These are phyloP conservation scores for Elsinoe fawcettii DNA, from an alignment of 2,329 filamentous ascomycete genomes.

Conservation along the genomic window DNA sequence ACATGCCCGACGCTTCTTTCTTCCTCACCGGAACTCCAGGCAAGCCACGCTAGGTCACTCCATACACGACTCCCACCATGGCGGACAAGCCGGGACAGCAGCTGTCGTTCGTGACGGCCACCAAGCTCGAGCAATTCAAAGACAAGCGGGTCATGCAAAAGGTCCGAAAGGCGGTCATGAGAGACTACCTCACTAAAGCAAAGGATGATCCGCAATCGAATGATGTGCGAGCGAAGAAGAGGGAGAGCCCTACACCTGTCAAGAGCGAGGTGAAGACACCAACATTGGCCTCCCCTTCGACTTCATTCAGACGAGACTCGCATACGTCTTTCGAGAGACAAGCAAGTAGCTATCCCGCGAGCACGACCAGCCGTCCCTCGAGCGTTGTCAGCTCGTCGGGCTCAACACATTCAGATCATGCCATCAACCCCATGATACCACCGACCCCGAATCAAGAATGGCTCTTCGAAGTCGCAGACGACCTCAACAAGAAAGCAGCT, in stretches of 20 bases:
- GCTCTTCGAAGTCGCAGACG: constrained; percentile 1
- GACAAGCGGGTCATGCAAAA: constrained; percentile 24
- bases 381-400: neutral
- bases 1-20: neutral
- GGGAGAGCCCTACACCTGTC: constrained; percentile 1
- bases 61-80: neutral
- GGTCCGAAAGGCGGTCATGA: constrained; percentile 28
- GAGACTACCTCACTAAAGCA: constrained; percentile 27
- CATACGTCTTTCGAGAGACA: neutral
- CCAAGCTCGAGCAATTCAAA: constrained; percentile 24
- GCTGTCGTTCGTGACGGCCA: constrained; percentile 25
- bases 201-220: constrained; percentile 22
- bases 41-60: neutral
- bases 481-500: neutral
- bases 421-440: constrained; percentile 6
- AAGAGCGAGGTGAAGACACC: neutral
- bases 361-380: neutral
- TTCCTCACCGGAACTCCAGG: neutral
- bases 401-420: neutral
- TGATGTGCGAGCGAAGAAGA: constrained; percentile 21
- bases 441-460: neutral
- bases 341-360: neutral
- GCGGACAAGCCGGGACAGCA: neutral
- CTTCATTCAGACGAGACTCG: neutral
- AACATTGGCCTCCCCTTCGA: neutral